phyloP scores from a whole-genome alignment of 2,329 filamentous ascomycete species.

The Eutypella sp. region DNA sequence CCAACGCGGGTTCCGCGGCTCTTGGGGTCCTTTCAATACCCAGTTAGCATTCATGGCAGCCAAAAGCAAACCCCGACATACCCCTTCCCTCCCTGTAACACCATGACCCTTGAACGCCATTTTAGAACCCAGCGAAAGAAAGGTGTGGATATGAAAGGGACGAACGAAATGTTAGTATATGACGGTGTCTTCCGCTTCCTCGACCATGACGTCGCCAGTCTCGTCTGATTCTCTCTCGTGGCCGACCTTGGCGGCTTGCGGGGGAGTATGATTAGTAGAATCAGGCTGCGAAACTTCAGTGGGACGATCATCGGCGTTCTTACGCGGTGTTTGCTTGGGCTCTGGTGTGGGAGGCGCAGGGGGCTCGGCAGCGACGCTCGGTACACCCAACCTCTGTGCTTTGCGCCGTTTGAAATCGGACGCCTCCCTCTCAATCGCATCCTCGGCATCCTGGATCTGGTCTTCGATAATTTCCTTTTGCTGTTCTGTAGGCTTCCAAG shows the following conservation, averaged over 20 bases:
- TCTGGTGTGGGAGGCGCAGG: conserved; percentile 24
- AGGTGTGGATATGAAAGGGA: conserved; percentile 1
- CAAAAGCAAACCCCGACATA: too few species aligned
- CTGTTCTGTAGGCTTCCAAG: conserved; percentile 66
- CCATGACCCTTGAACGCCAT: background rate
- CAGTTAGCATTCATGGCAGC: too few species aligned
- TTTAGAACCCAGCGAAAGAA: conserved; percentile 3
- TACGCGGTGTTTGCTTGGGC: conserved; percentile 38
- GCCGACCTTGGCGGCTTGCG: conserved; percentile 21
- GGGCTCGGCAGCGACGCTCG: conserved; percentile 26
- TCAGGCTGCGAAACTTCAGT: conserved; percentile 28
- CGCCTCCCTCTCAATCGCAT: conserved; percentile 58
- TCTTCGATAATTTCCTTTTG: conserved; percentile 67
- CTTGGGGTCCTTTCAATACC: too few species aligned
- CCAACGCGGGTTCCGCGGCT: too few species aligned
- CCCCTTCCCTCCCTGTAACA: background rate
- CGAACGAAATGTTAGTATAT: conserved; percentile 59
- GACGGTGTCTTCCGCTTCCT: conserved; percentile 84
- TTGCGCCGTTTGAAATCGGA: conserved; percentile 54
- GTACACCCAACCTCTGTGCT: conserved; percentile 34
- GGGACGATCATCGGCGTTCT: conserved; percentile 37
- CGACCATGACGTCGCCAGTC: conserved; percentile 72
- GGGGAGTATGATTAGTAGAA: conserved; percentile 31
- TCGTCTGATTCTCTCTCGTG: conserved; percentile 53
- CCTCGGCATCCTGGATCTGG: conserved; percentile 64